Evolutionary conservation across 371 early-diverging fungal species (phyloP), one percentile per base, ranked within the genome.

Genomic region (Choanephora cucurbitarum): DNA sequence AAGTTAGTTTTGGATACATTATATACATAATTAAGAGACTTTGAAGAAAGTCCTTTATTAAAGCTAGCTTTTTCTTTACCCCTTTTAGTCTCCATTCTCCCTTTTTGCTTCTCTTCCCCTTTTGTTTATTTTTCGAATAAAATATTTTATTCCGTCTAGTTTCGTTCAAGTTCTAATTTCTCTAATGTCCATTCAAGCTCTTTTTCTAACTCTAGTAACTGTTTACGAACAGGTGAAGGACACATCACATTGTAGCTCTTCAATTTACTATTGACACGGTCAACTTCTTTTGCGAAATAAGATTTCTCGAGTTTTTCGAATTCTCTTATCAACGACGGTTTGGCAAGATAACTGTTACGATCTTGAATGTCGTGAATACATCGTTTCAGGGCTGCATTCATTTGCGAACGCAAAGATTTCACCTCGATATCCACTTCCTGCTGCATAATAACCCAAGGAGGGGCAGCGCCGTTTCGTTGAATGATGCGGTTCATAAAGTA

Each of bases 371-470:
- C 42, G 3, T 44, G 32, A 23, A 58, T 9, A 24, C 61, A 64
- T 1, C 52, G 49, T 41, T 57, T 32, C 24, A 76, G 24, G 10
- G 57, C 57, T 8, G 57, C 52, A 19, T 47, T 47, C 34, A 56
- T 44, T 31, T 74, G 72, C 14, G 54, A 53, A 17, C 70, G 52
- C 37, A 82, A 57, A 15, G 49, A 57, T 5, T 34, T 59, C 0
- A 63, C 60, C 15, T 82, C 79, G 17, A 60, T 67, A 33, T 79
- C 75, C 10, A 80, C 70, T 37, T 80, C 74, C 44, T 71, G 64
- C 23, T 74, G 75, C 60, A 72, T 58, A 48, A 73, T 76, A 14
- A 82, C 59, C 83, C 83, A 82, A 13, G 72, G 72, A 9, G 80
- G 79, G 18, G 69, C 70, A 33, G 72, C 67, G 1, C 80, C 78